phyloP scores from a whole-genome alignment of 805 yeast genomes.

The Kuraishia piskuri region DNA sequence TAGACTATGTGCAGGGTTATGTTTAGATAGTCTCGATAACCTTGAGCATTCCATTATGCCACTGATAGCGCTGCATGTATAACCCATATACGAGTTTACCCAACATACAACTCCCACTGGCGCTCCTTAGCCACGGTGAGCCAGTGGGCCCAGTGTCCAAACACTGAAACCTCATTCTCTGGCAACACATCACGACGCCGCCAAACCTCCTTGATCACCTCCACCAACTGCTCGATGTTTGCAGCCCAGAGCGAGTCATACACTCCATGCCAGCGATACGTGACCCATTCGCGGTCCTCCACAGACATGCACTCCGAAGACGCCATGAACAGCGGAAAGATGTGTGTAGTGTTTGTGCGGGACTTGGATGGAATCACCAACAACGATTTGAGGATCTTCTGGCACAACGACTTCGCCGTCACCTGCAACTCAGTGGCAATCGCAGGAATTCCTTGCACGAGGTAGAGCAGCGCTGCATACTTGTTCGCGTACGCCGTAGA shows the following conservation, averaged over 20 bases:
- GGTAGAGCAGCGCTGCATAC: background rate
- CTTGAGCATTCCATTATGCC: no score
- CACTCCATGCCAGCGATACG: conserved; percentile 6
- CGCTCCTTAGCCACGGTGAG: conserved; percentile 7
- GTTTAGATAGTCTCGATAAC: no score
- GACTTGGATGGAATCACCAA: conserved; percentile 1
- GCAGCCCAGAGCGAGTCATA: conserved; percentile 8
- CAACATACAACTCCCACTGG: conserved; percentile 8
- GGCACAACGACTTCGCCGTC: background rate
- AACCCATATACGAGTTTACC: conserved; percentile 1
- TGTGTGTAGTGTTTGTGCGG: conserved; percentile 8
- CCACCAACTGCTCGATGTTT: conserved; percentile 5
- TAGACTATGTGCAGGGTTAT: no score
- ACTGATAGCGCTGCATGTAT: no score
- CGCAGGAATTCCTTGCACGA: background rate
- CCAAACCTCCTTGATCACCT: conserved; percentile 12
- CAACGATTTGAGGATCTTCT: background rate
- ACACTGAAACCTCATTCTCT: conserved; percentile 6
- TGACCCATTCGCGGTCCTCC: conserved; percentile 7
- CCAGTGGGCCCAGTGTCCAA: conserved; percentile 10
- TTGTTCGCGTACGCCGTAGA: background rate
- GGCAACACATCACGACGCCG: conserved; percentile 2
- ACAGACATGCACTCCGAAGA: conserved; percentile 9
- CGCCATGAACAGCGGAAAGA: conserved; percentile 11
- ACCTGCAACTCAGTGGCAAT: background rate